Conservation (phyloP, 345 rosid genomes). For the Syzygium aromaticum region DNA sequence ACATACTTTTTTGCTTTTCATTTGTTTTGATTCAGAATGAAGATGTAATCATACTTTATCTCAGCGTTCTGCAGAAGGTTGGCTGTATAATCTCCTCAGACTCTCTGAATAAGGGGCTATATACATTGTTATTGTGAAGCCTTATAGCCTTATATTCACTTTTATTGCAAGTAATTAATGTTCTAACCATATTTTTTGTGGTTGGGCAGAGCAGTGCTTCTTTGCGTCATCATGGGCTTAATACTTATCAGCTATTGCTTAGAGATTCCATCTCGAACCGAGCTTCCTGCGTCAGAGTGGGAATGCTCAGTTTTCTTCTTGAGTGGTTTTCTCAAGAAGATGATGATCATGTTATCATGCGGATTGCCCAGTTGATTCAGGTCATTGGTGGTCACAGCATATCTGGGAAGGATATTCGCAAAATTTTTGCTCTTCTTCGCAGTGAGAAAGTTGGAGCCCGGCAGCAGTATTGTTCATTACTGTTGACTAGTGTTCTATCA, state of each 20-base stretch:
- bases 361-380: slow-evolving; percentile 78
- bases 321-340: slow-evolving; percentile 91
- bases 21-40: slow-evolving; percentile 62
- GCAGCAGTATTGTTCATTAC: slow-evolving; percentile 77
- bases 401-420: slow-evolving; percentile 97
- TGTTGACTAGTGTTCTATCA: slow-evolving; percentile 67
- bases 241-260: slow-evolving; percentile 69
- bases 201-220: slow-evolving; percentile 99
- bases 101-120: not conserved
- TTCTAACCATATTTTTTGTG: slow-evolving; percentile 25
- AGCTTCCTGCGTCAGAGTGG: slow-evolving; percentile 86
- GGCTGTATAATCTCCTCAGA: slow-evolving; percentile 9
- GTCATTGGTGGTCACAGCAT: slow-evolving; percentile 96
- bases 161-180: not conserved
- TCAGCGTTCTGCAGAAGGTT: slow-evolving; percentile 92
- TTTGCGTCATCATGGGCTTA: slow-evolving; percentile 75
- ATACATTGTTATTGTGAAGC: not conserved
- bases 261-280: slow-evolving; percentile 87
- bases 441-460: slow-evolving; percentile 79
- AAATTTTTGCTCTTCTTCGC: slow-evolving; percentile 89
- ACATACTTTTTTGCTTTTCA: not conserved
- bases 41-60: slow-evolving; percentile 85
- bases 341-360: slow-evolving; percentile 59
- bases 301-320: slow-evolving; percentile 90
- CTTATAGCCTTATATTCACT: slow-evolving; percentile 14